phyloP scores from a whole-genome alignment of 139 green algal species.

The Chlamydomonas sp. region DNA sequence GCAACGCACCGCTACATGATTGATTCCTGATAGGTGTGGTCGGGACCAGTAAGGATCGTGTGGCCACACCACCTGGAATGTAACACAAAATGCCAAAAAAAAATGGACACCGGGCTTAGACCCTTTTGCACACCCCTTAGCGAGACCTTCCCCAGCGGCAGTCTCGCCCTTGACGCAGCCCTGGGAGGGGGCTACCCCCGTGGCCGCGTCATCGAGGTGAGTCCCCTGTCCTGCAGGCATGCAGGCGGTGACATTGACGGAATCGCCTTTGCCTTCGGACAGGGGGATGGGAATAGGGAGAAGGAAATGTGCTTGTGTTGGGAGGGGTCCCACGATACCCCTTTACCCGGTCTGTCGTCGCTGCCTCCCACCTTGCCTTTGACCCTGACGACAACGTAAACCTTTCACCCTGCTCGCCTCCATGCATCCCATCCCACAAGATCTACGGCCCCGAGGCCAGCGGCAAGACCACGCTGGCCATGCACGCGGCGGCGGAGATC shows the following conservation, averaged over 20 bases:
- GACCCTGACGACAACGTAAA: neutral
- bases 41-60: no score
- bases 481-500: conserved; percentile 94
- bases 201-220: conserved; percentile 91
- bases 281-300: neutral
- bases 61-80: no score
- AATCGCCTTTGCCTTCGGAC: neutral
- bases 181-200: conserved; percentile 87
- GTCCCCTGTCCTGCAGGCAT: neutral
- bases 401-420: neutral
- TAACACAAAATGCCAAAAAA: no score
- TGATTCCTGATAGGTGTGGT: no score
- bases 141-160: conserved; percentile 76
- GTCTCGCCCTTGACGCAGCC: conserved; percentile 86
- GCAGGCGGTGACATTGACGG: neutral
- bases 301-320: neutral
- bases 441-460: conserved; percentile 93
- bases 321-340: neutral
- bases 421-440: conserved; percentile 52
- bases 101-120: no score
- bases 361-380: neutral
- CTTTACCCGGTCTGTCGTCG: neutral
- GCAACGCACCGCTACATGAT: no score
- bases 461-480: conserved; percentile 96
- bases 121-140: no score